Evolutionary conservation across 352 stramenopile species (phyloP).

Genomic region (Phytophthora multivora): DNA sequence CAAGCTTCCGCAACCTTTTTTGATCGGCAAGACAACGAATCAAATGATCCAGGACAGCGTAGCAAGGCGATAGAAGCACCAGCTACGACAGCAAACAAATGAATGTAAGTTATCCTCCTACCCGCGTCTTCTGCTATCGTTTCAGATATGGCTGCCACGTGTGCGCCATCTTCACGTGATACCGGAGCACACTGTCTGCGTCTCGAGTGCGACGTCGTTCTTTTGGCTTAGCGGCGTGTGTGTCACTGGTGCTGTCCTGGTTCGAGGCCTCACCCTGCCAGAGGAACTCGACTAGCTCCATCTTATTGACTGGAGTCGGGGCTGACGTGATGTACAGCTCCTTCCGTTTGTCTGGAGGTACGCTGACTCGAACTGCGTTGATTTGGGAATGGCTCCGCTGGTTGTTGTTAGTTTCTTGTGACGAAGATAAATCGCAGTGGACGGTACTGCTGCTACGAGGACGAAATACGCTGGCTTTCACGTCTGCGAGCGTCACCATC

Average conservation of each 20-base stretch:
- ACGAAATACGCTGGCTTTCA: conserved; percentile 42
- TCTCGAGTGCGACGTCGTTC: conserved; percentile 16
- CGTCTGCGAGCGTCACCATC: conserved; percentile 55
- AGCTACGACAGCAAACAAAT: conserved; percentile 27
- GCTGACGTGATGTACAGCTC: conserved; percentile 35
- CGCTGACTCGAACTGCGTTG: conserved; percentile 1
- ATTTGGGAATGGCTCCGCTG: conserved; percentile 7
- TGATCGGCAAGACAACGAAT: conserved; percentile 38
- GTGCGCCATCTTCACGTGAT: conserved; percentile 71
- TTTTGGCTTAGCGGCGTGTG: conserved; percentile 3
- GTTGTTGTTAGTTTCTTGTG: conserved; percentile 4
- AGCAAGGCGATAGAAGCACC: conserved; percentile 39
- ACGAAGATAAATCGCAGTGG: conserved; percentile 46
- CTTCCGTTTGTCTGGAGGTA: conserved; percentile 13
- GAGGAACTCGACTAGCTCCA: conserved; percentile 33
- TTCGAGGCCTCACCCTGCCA: conserved; percentile 22
- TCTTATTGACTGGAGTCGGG: conserved; percentile 10
- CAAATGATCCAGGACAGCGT: conserved; percentile 29
- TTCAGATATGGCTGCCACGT: conserved; percentile 48
- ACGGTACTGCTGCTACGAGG: conserved; percentile 34
- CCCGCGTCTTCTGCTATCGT: conserved; percentile 6
- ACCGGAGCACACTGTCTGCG: conserved; percentile 40
- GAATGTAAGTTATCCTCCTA: conserved; percentile 45
- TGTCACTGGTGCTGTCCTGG: conserved; percentile 23
- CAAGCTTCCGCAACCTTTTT: conserved; percentile 24